Evolutionary conservation across 805 yeast species (phyloP).

Genomic region (Hanseniaspora thailandica): DNA sequence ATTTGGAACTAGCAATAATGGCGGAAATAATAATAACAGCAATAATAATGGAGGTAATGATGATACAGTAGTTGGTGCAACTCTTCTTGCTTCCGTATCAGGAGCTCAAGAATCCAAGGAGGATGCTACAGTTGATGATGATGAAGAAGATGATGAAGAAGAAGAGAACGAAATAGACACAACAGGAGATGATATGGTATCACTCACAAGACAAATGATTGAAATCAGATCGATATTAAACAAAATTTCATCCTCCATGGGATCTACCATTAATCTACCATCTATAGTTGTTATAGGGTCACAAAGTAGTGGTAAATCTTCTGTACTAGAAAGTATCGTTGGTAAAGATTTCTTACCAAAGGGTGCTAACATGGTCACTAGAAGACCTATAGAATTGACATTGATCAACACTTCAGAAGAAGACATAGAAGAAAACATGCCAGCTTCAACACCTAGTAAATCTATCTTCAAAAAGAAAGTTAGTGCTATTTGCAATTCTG

Average conservation of each 20-base stretch:
- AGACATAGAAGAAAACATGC: slow-evolving; percentile 9
- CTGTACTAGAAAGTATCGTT: slow-evolving; percentile 88
- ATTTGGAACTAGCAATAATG: slow-evolving; percentile 25
- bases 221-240: slow-evolving; percentile 76
- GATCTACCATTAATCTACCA: slow-evolving; percentile 68
- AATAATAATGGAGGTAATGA: slow-evolving; percentile 25
- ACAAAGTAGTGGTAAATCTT: slow-evolving; percentile 93
- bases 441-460: background rate
- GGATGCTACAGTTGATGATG: slow-evolving; percentile 23
- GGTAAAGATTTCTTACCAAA: slow-evolving; percentile 97
- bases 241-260: slow-evolving; percentile 39
- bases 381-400: slow-evolving; percentile 93
- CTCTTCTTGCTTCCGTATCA: slow-evolving; percentile 24
- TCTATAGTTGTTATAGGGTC: slow-evolving; percentile 96
- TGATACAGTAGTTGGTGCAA: slow-evolving; percentile 31
- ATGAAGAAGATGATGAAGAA: slow-evolving; percentile 37
- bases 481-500: slow-evolving; percentile 22
- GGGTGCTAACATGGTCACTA: slow-evolving; percentile 95
- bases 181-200: slow-evolving; percentile 71
- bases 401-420: slow-evolving; percentile 68
- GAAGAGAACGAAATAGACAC: slow-evolving; percentile 44
- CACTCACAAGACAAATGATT: slow-evolving; percentile 89
- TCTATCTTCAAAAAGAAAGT: background rate
- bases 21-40: slow-evolving; percentile 23
- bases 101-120: slow-evolving; percentile 15